Conservation (phyloP, 345 rosid genomes). For the Excoecaria agallocha region DNA sequence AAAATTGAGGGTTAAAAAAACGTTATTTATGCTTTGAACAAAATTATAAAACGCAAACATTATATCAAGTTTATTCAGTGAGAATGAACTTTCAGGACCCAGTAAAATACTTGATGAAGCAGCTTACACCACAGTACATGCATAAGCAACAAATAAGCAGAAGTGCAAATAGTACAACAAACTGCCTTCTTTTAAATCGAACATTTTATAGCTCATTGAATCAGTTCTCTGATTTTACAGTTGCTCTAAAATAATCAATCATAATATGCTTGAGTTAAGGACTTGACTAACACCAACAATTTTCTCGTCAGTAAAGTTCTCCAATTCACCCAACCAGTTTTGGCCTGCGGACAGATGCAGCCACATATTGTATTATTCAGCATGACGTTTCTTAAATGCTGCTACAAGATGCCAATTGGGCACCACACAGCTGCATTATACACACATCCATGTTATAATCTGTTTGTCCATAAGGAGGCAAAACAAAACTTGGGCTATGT, state of each 20-base stretch:
- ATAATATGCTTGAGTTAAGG: background rate
- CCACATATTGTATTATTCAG: background rate
- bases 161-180: background rate
- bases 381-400: background rate
- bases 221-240: slow-evolving; percentile 2
- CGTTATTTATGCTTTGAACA: too few relatives aligned
- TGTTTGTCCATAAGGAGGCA: background rate
- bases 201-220: background rate
- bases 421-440: background rate
- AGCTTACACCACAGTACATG: background rate
- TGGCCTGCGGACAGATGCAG: slow-evolving; percentile 15
- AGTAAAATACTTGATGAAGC: background rate
- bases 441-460: background rate
- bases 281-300: background rate
- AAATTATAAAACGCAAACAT: too few relatives aligned
- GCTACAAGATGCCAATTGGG: background rate
- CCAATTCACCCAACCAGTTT: slow-evolving; percentile 1
- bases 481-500: background rate
- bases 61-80: background rate
- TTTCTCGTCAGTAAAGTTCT: background rate
- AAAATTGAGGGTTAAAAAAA: too few relatives aligned
- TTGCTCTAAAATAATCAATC: slow-evolving; percentile 13
- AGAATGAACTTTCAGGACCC: background rate
- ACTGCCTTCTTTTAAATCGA: background rate
- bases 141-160: background rate